Conservation (phyloP, 2,329 filamentous ascomycete genomes). For the Berkeleyomyces rouxiae region DNA sequence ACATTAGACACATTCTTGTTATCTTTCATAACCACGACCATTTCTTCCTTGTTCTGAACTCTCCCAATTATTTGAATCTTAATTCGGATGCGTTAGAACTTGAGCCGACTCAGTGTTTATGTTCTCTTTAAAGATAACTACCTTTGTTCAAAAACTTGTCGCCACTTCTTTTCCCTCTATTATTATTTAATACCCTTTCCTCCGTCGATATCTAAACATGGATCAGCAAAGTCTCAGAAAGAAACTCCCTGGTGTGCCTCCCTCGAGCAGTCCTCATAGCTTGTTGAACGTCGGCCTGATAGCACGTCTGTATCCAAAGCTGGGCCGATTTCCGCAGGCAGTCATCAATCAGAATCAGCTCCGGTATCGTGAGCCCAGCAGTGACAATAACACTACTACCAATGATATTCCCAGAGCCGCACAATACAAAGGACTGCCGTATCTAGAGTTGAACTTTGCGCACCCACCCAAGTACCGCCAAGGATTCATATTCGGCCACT, state of each 20-base stretch:
- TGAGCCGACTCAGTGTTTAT: neutral
- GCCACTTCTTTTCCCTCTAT: neutral
- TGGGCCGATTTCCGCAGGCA: neutral
- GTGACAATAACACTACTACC: neutral
- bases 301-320: neutral
- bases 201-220: neutral
- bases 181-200: neutral
- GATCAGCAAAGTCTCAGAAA: neutral
- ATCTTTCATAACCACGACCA: neutral
- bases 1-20: neutral
- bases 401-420: neutral
- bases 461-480: conserved; percentile 3
- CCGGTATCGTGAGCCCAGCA: neutral
- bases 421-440: neutral
- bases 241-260: neutral
- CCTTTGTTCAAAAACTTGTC: neutral
- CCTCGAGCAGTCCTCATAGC: neutral
- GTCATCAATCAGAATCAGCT: neutral
- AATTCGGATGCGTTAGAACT: neutral
- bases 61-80: neutral
- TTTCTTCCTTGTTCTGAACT: neutral
- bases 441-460: neutral
- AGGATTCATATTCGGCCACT: conserved; percentile 3
- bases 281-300: neutral
- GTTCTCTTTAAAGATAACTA: neutral